These are phyloP conservation scores for Fusarium graminum DNA, from an alignment of 2,329 filamentous ascomycete genomes.

Conservation along the genomic window DNA sequence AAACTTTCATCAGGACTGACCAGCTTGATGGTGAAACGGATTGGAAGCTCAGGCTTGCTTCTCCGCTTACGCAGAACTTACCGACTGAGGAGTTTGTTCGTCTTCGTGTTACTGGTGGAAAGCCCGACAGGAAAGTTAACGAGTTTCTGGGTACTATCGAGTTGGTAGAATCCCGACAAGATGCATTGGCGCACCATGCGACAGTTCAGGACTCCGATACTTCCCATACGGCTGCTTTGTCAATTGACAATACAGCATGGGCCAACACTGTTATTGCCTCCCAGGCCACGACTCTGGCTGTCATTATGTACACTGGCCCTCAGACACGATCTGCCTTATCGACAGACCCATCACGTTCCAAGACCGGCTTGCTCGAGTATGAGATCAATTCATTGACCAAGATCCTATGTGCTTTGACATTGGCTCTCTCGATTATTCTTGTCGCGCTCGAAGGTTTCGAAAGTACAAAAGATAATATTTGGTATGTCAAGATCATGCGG, in stretches of 20 bases:
- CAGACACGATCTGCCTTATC: constrained; percentile 95
- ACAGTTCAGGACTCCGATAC: constrained; percentile 53
- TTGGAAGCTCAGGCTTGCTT: constrained; percentile 94
- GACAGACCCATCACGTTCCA: constrained; percentile 90
- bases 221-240: constrained; percentile 76
- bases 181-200: constrained; percentile 60
- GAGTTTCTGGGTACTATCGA: constrained; percentile 94
- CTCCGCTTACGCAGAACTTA: constrained; percentile 85
- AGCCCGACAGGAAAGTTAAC: constrained; percentile 93
- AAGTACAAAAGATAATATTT: constrained; percentile 73
- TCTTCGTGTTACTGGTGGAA: constrained; percentile 81
- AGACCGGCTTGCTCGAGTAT: constrained; percentile 91
- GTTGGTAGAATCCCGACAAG: constrained; percentile 69
- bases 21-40: constrained; percentile 98
- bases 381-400: constrained; percentile 98
- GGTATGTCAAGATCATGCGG: constrained; percentile 99
- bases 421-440: constrained; percentile 86
- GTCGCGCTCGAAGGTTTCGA: constrained; percentile 89
- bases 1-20: constrained; percentile 97
- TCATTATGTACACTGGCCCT: constrained; percentile 93
- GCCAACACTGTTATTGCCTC: constrained; percentile 97
- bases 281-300: constrained; percentile 87
- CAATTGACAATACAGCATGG: constrained; percentile 98
- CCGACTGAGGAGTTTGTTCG: constrained; percentile 77
- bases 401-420: constrained; percentile 89